Percentiles rank a stretch among this genome's conserved stretches.
Evolutionary conservation across 768 basidiomycete species (phyloP).

Genomic region (Grammothele lineata): DNA sequence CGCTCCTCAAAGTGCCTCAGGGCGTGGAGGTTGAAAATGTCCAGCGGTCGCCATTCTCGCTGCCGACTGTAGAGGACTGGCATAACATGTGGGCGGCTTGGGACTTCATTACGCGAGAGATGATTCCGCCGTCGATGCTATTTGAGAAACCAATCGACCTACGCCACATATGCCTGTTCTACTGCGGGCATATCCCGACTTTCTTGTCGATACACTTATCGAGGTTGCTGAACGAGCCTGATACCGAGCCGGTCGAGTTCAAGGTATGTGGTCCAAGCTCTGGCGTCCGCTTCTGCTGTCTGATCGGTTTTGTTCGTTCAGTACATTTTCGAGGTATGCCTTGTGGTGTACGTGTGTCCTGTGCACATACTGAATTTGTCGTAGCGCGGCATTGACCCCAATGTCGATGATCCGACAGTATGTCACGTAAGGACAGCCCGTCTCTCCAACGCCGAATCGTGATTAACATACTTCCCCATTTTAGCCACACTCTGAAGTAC

Average conservation of each 20-base stretch:
- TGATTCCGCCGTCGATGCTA: conserved; percentile 86
- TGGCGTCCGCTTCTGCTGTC: conserved; percentile 5
- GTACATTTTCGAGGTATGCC: conserved; percentile 70
- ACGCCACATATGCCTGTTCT: conserved; percentile 96
- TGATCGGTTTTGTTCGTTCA: conserved; percentile 21
- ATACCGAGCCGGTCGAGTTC: conserved; percentile 82
- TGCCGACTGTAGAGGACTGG: conserved; percentile 82
- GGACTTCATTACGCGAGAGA: conserved; percentile 78
- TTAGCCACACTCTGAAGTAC: conserved; percentile 88
- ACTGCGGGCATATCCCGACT: conserved; percentile 89
- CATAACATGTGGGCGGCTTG: conserved; percentile 79
- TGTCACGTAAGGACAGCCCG: conserved; percentile 88
- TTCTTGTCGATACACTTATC: conserved; percentile 92
- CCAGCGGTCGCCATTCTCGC: conserved; percentile 43
- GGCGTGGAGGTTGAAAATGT: conserved; percentile 5
- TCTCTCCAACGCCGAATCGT: too few relatives aligned
- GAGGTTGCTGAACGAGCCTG: conserved; percentile 63
- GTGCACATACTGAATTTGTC: not conserved
- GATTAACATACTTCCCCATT: too few relatives aligned
- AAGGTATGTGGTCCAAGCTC: conserved; percentile 76
- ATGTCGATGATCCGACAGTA: conserved; percentile 83
- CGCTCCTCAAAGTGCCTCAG: conserved; percentile 44
- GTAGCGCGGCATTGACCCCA: conserved; percentile 93
- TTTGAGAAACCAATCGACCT: conserved; percentile 90
- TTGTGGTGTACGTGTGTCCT: not conserved